Evolutionary conservation across 495 filamentous ascomycete genomes (phyloP).

Genomic region (Pyrenopolyporus hunteri): DNA sequence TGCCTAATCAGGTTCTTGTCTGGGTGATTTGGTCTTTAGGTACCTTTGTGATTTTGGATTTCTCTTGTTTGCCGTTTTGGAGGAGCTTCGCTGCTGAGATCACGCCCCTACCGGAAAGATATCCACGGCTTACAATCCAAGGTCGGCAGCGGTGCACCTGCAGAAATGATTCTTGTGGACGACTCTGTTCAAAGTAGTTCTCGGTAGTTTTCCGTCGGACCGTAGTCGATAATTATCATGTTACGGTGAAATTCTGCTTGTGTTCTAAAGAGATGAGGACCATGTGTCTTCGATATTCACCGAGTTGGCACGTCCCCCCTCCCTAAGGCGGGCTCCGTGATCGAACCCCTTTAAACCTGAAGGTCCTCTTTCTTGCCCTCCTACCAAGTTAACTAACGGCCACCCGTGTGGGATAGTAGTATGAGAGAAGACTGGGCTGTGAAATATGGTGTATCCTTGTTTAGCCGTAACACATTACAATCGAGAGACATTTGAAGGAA

Average conservation of each 20-base stretch:
- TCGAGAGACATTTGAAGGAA: slow-evolving; percentile 6
- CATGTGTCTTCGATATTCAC: slow-evolving; percentile 26
- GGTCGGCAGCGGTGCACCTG: background rate
- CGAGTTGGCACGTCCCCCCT: slow-evolving; percentile 1
- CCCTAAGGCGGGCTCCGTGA: background rate
- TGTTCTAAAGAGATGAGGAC: slow-evolving; percentile 10
- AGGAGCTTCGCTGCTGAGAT: background rate
- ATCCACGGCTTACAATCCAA: background rate
- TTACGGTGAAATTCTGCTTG: slow-evolving; percentile 4
- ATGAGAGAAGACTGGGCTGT: background rate
- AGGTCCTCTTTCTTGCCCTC: background rate
- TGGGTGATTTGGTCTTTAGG: background rate
- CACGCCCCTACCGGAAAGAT: background rate
- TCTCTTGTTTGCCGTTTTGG: background rate
- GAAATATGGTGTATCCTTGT: slow-evolving; percentile 29
- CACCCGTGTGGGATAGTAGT: slow-evolving; percentile 1
- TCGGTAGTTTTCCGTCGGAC: slow-evolving; percentile 25
- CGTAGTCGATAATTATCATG: slow-evolving; percentile 3
- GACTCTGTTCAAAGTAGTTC: slow-evolving; percentile 5
- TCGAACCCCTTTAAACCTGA: slow-evolving; percentile 1
- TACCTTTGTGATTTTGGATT: background rate
- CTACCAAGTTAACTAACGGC: background rate
- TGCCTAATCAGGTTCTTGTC: background rate
- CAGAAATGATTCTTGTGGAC: background rate
- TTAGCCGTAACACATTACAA: slow-evolving; percentile 8